Evolutionary conservation across 345 rosid genomes (phyloP), one percentile per base, ranked within the genome.

Genomic region (Abelmoschus esculentus): DNA sequence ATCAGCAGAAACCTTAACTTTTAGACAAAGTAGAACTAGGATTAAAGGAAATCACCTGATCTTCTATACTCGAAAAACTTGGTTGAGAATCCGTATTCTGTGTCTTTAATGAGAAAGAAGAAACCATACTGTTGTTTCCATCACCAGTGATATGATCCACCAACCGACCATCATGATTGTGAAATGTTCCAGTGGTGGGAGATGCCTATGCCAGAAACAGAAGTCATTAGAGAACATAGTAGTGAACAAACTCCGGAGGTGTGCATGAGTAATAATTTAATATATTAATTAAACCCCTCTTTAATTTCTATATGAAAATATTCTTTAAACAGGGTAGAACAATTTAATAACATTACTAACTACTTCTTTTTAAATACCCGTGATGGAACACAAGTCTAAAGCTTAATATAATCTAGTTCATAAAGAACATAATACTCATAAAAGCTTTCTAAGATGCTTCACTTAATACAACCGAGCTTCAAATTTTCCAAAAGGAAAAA

Each of bases 171-270:
- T 76, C 86, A 66, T 67, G 73, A 70, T 66, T 62, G 15, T 68
- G 73, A 69, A 81, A 82, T 40, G 79, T 77, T 75, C 89, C 89
- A 13, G 87, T 81, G 42, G 91, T 85, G 6, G 89, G 87, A 68
- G 89, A 87, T 29, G 73, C 69, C 84, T 81, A 76, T 22, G 44
- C 38, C 73, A 59, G 65, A 54, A 32, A 19, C 18, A 72, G 57
- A 62, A 72, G 53, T n/a, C 22, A 50, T 29, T 64, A 40, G 59
- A 17, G n/a, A 61, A 50, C 44, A 38, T 9, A 11, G 5, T 15
- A 18, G 6, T 42, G n/a, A 32, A 32, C 17, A 29, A 36, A 34
- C 11, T 15, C 2, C 5, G 26, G 36, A 13, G 19, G n/a, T n/a
- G n/a, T n/a, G n/a, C n/a, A n/a, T n/a, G n/a, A n/a, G n/a, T 2